Conservation (phyloP, 176 grass and related monocot genomes). For the Phragmites australis region DNA sequence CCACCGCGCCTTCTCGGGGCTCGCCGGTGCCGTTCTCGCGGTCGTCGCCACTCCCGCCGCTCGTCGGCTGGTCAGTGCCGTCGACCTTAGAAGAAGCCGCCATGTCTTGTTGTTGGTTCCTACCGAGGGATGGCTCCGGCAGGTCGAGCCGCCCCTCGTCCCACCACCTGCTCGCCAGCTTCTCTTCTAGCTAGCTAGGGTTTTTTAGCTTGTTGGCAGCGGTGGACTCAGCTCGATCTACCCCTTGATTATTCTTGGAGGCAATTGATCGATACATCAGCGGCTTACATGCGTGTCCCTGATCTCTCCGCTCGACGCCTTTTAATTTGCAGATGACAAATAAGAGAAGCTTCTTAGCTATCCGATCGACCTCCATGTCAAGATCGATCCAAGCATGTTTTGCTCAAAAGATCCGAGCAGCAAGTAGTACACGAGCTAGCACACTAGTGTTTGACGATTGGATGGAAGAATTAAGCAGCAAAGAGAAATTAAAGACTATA, state of each 20-base stretch:
- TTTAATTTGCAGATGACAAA: slow-evolving; percentile 10
- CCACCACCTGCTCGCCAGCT: slow-evolving; percentile 85
- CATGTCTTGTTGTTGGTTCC: slow-evolving; percentile 4
- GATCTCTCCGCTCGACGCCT: slow-evolving; percentile 11
- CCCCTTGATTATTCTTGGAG: not conserved
- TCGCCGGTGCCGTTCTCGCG: slow-evolving; percentile 49
- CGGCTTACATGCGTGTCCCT: not conserved
- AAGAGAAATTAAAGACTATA: not conserved
- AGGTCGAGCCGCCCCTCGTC: slow-evolving; percentile 54
- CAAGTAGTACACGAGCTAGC: not conserved
- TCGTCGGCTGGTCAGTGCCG: slow-evolving; percentile 28
- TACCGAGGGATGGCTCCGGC: slow-evolving; percentile 41
- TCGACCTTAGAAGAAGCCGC: slow-evolving; percentile 40
- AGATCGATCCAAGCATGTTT: too few species aligned
- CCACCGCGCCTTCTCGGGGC: slow-evolving; percentile 65
- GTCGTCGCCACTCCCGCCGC: slow-evolving; percentile 47
- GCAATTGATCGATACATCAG: too few species aligned
- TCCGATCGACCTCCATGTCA: too few species aligned
- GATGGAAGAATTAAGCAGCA: not conserved
- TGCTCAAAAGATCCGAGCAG: not conserved
- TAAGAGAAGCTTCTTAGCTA: too few species aligned
- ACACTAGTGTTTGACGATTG: not conserved
- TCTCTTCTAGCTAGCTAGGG: slow-evolving; percentile 21
- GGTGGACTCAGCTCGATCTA: not conserved
- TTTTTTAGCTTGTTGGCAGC: not conserved